Conservation (phyloP, 176 grass and related monocot genomes). For the Aegilops tauschii region DNA sequence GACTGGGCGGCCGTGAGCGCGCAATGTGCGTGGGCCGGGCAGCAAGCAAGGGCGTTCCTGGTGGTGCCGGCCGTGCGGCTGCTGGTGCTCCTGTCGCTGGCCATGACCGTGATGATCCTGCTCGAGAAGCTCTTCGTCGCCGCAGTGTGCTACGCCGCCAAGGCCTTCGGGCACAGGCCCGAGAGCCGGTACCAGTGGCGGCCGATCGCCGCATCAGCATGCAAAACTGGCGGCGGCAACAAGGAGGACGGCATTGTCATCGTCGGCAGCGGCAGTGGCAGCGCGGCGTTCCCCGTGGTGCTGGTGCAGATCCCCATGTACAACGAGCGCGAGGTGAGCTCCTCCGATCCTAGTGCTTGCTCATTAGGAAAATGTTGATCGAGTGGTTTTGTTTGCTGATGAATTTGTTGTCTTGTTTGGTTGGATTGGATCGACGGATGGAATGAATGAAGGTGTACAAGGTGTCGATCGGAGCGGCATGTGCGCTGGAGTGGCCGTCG, state of each 20-base stretch:
- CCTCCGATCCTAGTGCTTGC: neutral
- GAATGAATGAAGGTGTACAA: constrained; percentile 65
- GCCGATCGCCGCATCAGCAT: constrained; percentile 12
- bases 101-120: constrained; percentile 72
- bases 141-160: constrained; percentile 34
- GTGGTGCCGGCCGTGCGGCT: constrained; percentile 44
- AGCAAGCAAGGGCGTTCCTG: constrained; percentile 34
- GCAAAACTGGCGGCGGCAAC: accelerated
- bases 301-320: constrained; percentile 96
- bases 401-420: too few relatives aligned
- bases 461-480: constrained; percentile 89
- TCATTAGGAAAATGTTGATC: too few relatives aligned
- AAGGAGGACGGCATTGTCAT: neutral
- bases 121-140: constrained; percentile 67
- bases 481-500: constrained; percentile 66
- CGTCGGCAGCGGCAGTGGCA: neutral
- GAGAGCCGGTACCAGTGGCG: constrained; percentile 59
- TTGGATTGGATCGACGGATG: neutral
- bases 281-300: constrained; percentile 54
- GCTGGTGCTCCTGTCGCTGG: constrained; percentile 40
- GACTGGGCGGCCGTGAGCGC: constrained; percentile 27
- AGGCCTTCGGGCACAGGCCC: constrained; percentile 39
- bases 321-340: constrained; percentile 47
- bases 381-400: neutral
- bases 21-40: constrained; percentile 30